Evolutionary conservation across 306 rosid species (phyloP).

Genomic region (Acacia melanoxylon): DNA sequence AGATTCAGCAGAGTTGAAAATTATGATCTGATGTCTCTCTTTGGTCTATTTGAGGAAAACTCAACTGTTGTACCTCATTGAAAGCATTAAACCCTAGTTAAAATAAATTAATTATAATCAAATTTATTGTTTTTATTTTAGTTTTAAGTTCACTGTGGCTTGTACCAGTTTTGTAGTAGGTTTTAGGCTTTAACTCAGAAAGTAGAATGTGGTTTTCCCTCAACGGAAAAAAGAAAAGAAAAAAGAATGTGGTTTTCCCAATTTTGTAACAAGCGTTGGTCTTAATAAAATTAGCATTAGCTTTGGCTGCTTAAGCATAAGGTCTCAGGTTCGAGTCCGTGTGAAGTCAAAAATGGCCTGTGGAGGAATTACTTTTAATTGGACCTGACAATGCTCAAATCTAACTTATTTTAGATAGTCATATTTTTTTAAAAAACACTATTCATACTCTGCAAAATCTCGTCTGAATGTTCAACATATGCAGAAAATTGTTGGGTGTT

Average conservation of each 20-base stretch:
- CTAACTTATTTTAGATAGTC: no score
- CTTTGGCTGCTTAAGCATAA: no score
- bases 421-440: neutral
- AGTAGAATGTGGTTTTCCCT: neutral
- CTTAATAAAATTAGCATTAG: no score
- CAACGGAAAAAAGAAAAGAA: no score
- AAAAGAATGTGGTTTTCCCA: no score
- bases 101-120: neutral
- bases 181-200: neutral
- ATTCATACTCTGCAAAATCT: neutral
- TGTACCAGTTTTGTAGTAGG: neutral
- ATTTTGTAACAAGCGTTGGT: no score
- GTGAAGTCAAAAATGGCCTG: no score
- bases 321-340: no score
- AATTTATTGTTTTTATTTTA: neutral
- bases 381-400: no score
- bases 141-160: neutral
- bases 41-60: neutral
- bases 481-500: neutral
- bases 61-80: neutral
- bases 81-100: neutral
- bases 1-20: conserved; percentile 28
- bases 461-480: conserved; percentile 15
- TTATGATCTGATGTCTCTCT: conserved; percentile 25
- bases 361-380: no score